Percentiles rank a stretch among this genome's conserved stretches.
Evolutionary conservation across 139 green algal species (phyloP).

Genomic region (Chlamydomonas incerta): DNA sequence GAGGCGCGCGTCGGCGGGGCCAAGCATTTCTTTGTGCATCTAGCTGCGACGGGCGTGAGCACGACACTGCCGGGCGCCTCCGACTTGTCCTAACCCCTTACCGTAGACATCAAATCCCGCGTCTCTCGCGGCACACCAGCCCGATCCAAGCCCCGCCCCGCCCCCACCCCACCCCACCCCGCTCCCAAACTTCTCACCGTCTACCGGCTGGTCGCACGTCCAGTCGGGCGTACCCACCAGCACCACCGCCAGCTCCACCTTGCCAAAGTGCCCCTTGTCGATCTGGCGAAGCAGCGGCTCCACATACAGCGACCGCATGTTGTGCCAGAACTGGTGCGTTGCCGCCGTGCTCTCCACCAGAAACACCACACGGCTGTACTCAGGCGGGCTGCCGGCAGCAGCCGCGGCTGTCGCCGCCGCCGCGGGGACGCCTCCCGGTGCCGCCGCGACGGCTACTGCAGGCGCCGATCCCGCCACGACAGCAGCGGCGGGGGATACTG

Average conservation of each 20-base stretch:
- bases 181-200: background rate
- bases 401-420: background rate
- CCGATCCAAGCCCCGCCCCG: too few species aligned
- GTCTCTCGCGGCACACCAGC: too few species aligned
- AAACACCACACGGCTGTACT: conserved; percentile 23
- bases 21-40: too few species aligned
- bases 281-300: conserved; percentile 41
- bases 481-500: too few species aligned
- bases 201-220: conserved; percentile 19
- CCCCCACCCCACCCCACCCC: too few species aligned
- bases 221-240: background rate
- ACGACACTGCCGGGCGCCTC: too few species aligned
- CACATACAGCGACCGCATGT: conserved; percentile 19
- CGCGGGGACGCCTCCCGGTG: background rate
- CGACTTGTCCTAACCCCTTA: too few species aligned
- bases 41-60: too few species aligned
- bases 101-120: too few species aligned
- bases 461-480: background rate
- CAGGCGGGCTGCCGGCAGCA: background rate
- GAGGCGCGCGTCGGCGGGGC: too few species aligned
- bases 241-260: conserved; percentile 35
- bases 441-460: background rate
- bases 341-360: conserved; percentile 34
- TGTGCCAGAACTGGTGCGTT: conserved; percentile 29
- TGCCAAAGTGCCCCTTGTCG: conserved; percentile 15